Conservation (phyloP, 2,329 filamentous ascomycete species). For the Remersonia thermophila region DNA sequence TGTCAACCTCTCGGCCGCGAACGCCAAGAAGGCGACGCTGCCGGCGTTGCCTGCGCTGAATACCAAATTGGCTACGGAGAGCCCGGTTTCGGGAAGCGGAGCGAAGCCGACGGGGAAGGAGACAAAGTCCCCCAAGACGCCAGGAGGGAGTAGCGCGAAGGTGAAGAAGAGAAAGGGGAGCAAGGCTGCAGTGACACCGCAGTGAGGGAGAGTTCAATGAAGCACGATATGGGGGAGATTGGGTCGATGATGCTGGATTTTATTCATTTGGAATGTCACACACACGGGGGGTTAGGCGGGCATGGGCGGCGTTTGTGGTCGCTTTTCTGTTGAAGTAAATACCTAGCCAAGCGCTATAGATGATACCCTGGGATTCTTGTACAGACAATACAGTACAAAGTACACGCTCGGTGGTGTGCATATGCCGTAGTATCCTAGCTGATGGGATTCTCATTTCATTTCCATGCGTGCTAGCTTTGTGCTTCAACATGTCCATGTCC, state of each 20-base stretch:
- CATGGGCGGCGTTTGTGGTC: slow-evolving; percentile 2
- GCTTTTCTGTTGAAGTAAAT: background rate
- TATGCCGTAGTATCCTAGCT: background rate
- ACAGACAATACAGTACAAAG: background rate
- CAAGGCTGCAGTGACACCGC: slow-evolving; percentile 24
- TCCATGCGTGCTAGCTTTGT: no score
- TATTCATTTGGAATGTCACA: no score
- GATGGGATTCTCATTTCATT: no score
- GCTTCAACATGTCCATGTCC: no score
- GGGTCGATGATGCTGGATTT: no score
- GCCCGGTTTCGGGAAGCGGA: slow-evolving; percentile 10
- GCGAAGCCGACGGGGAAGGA: slow-evolving; percentile 23
- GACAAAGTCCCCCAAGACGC: slow-evolving; percentile 33
- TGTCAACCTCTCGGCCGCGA: slow-evolving; percentile 5
- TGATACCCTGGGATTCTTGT: slow-evolving; percentile 8
- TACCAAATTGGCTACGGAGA: slow-evolving; percentile 31
- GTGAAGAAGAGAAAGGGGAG: slow-evolving; percentile 38
- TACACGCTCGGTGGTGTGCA: background rate
- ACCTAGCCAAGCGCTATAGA: background rate
- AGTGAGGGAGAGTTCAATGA: slow-evolving; percentile 9
- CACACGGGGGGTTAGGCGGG: background rate
- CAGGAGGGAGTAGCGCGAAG: slow-evolving; percentile 23
- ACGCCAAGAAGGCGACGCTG: slow-evolving; percentile 19
- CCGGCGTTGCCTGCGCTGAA: slow-evolving; percentile 24
- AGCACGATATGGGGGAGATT: background rate